phyloP scores from a whole-genome alignment of 2,329 filamentous ascomycete genomes.

The Diatrype stigma region DNA sequence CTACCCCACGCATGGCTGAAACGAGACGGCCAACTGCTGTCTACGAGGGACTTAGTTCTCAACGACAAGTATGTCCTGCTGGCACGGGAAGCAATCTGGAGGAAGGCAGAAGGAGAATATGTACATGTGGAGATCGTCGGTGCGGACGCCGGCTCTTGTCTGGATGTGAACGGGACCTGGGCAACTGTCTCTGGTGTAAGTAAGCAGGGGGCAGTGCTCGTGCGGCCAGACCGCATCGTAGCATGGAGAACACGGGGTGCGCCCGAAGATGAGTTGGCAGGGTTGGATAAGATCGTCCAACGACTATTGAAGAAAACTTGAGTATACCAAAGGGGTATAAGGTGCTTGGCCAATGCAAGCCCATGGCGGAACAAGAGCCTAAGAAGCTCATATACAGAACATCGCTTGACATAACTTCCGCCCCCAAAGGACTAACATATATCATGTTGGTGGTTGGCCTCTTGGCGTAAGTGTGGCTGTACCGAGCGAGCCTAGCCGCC shows the following conservation, averaged over 20 bases:
- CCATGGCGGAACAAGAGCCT: no score
- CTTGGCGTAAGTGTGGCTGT: no score
- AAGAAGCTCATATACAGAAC: no score
- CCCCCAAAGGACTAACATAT: no score
- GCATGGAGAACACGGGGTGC: neutral
- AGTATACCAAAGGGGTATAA: no score
- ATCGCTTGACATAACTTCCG: no score
- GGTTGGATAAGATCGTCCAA: no score
- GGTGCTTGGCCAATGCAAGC: no score
- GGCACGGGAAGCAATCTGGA: neutral
- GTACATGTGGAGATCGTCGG: neutral
- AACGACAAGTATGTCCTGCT: neutral
- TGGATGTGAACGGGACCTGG: neutral
- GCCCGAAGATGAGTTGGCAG: neutral
- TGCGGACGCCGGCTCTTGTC: neutral
- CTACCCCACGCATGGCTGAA: constrained; percentile 1
- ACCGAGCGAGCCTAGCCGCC: no score
- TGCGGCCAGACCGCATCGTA: constrained; percentile 2
- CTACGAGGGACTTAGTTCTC: neutral
- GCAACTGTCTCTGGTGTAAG: neutral
- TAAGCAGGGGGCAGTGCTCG: neutral
- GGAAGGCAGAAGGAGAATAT: neutral
- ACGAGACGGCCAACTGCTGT: neutral
- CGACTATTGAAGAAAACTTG: no score
- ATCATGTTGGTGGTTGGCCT: no score